Base-by-base conservation (phyloP, 495 filamentous ascomycete genomes). In the Xylaria intraflava region DNA sequence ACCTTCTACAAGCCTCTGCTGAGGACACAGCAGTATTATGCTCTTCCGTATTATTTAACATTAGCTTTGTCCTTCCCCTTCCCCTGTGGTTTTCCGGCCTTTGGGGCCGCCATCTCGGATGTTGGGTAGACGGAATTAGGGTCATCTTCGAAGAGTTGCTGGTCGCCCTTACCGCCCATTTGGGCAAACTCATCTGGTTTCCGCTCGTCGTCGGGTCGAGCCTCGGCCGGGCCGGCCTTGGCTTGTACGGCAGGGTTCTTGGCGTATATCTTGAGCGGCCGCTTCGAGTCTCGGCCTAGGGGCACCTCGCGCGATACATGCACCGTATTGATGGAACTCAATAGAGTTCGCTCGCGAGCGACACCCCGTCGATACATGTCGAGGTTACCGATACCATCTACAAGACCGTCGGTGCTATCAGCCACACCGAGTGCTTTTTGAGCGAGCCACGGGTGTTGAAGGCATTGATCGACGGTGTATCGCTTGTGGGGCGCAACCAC, bases 371-470 rank as follows among this genome's bases (percentile, higher is more conserved):
- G 86, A 11, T 83, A 83, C 69, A 98, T 90, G 57, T 92, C 91
- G 20, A 98, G 77, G 27, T 83, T 79, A 20, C 79, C 83, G 57
- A 98, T 75, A 12, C 87, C 88, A 16, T 86, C 87, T 0, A 91
- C 89, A 16, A 99, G 77, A 24, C 90, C 89, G 59, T 94, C 92
- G n/a, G 89, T 96, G 67, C 90, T 96, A 65, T 97, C 94, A 38
- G 79, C 81, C 6, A 80, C 72, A 46, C 76, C 78, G 24, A 83
- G 55, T 7, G 63, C 66, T 29, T 72, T 70, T 22, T 72, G 64
- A 1, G 82, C 89, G 33, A 89, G 78, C 94, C 94, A 99, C 0
- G 91, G 90, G 67, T 99, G 93, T 49, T 88, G 77, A 6, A 97
- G 79, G 63, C 92, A 96, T 63, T 91, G 82, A 44, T 96, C 90